phyloP scores from a whole-genome alignment of 208 protist species.

The Polymyxa betae region DNA sequence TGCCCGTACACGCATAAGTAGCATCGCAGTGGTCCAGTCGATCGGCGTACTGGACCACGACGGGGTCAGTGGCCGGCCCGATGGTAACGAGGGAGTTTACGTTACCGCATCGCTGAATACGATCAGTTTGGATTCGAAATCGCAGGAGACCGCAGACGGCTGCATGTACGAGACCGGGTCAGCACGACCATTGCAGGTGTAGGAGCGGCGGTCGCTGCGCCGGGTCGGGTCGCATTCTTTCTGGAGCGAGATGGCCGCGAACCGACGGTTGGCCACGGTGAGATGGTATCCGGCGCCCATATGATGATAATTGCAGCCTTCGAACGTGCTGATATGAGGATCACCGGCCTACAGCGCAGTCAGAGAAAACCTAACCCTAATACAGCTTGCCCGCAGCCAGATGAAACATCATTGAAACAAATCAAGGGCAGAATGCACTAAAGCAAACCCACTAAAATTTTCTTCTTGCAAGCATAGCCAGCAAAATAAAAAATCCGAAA shows the following conservation, averaged over 20 bases:
- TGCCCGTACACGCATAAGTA: not conserved
- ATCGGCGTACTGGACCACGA: not conserved
- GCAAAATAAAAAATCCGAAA: too few relatives aligned
- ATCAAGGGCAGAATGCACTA: too few relatives aligned
- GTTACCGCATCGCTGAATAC: not conserved
- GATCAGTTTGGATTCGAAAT: not conserved
- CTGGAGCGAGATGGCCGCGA: not conserved
- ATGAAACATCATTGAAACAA: too few relatives aligned
- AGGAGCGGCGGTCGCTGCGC: not conserved
- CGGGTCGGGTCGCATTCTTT: not conserved
- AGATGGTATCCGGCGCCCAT: not conserved
- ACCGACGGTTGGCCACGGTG: not conserved
- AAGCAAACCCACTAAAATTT: too few relatives aligned
- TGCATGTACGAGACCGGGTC: not conserved
- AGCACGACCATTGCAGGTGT: not conserved
- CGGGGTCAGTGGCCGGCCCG: not conserved
- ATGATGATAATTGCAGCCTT: not conserved
- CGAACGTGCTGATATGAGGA: not conserved
- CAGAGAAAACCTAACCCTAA: too few relatives aligned
- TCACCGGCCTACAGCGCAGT: not conserved
- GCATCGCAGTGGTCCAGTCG: not conserved
- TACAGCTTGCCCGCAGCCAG: too few relatives aligned
- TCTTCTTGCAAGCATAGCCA: too few relatives aligned
- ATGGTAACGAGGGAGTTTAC: not conserved
- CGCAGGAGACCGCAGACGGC: not conserved